These are phyloP conservation scores for Solanum phureja DNA, from an alignment of 257 asterid species.

Conservation along the genomic window DNA sequence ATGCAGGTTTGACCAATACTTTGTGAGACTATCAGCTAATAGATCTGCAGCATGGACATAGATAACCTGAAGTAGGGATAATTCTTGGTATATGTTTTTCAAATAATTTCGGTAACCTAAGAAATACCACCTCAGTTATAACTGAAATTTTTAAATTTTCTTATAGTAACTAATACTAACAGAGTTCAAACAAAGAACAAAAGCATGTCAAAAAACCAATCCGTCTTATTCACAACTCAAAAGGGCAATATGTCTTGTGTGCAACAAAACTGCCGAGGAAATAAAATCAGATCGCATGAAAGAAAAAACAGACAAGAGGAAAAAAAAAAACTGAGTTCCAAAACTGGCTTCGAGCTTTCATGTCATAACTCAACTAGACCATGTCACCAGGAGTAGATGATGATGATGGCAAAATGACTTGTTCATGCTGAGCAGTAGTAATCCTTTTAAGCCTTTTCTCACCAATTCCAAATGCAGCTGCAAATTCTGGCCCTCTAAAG, in stretches of 20 bases:
- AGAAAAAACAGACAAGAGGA: not conserved
- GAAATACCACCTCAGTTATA: too few relatives aligned
- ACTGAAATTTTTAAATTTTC: not conserved
- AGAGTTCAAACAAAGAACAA: not conserved
- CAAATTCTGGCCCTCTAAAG: slow-evolving; percentile 56
- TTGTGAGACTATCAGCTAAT: too few relatives aligned
- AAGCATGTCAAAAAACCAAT: not conserved
- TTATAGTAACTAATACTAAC: not conserved
- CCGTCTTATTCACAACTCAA: not conserved
- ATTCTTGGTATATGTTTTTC: too few relatives aligned
- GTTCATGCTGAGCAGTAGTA: slow-evolving; percentile 33
- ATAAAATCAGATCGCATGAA: not conserved
- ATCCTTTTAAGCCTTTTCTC: slow-evolving; percentile 32
- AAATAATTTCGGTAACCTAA: too few relatives aligned
- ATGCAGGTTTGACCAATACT: too few relatives aligned
- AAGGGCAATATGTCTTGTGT: not conserved
- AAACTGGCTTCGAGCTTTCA: not conserved
- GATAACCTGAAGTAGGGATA: too few relatives aligned
- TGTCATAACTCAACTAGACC: not conserved
- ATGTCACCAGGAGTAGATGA: slow-evolving; percentile 19
- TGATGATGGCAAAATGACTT: slow-evolving; percentile 47
- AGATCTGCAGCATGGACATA: too few relatives aligned
- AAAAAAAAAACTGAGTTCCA: not conserved
- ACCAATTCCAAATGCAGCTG: slow-evolving; percentile 51
- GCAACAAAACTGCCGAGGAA: not conserved